Evolutionary conservation across 345 rosid genomes (phyloP).

Genomic region (Eucalyptus polyanthemos): DNA sequence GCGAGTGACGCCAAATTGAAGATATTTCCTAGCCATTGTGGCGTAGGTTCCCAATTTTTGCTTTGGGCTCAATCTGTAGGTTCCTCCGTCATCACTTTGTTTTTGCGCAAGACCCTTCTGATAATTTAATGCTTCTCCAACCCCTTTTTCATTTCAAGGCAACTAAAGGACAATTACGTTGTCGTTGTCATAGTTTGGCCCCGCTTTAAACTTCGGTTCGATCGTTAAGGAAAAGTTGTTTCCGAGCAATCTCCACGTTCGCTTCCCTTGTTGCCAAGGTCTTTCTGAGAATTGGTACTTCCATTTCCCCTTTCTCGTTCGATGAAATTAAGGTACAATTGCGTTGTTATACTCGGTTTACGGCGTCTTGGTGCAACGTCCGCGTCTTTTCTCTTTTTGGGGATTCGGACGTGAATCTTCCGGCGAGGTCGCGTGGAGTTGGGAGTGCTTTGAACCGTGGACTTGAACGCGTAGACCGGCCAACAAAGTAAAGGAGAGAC

Average conservation of each 20-base stretch:
- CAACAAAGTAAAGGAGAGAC: background rate
- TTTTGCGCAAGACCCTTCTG: background rate
- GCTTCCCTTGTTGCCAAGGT: background rate
- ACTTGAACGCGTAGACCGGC: background rate
- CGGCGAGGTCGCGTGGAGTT: background rate
- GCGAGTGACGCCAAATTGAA: background rate
- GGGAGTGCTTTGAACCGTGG: background rate
- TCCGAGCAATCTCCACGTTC: background rate
- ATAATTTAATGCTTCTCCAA: background rate
- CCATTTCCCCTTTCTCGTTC: background rate
- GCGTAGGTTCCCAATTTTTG: background rate
- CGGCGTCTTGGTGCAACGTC: background rate
- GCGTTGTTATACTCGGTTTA: background rate
- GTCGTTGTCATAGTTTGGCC: background rate
- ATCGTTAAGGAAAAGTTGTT: background rate
- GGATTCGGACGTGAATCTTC: background rate
- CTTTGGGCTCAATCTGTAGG: background rate
- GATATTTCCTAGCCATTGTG: background rate
- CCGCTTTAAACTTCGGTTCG: background rate
- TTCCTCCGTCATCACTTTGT: background rate
- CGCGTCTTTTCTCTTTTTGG: background rate
- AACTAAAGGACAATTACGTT: background rate
- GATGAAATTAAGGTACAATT: background rate
- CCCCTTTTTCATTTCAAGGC: background rate
- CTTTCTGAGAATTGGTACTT: background rate